Evolutionary conservation across 352 stramenopile species (phyloP).

Genomic region (Detonula confervacea): DNA sequence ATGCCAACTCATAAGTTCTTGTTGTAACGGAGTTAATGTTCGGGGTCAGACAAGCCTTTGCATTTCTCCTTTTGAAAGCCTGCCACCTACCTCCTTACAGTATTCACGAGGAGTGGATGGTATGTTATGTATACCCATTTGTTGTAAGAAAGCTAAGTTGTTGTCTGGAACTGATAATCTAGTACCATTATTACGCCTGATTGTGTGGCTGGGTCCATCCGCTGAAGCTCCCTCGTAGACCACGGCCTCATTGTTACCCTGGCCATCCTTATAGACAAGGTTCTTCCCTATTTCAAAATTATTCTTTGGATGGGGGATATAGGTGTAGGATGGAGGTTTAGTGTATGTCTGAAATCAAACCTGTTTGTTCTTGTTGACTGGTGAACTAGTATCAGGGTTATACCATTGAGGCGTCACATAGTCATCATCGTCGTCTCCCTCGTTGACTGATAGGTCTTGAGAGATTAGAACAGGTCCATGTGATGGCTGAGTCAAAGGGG

Average conservation of each 20-base stretch:
- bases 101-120: constrained; percentile 8
- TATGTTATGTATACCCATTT: neutral
- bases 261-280: constrained; percentile 17
- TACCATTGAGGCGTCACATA: too few species aligned
- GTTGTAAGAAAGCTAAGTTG: neutral
- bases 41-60: neutral
- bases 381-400: too few species aligned
- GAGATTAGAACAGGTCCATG: too few species aligned
- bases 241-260: constrained; percentile 5
- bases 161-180: neutral
- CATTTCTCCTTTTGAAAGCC: constrained; percentile 16
- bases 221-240: constrained; percentile 20
- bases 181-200: neutral
- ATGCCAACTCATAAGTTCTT: constrained; percentile 36
- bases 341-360: too few species aligned
- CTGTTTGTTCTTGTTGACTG: too few species aligned
- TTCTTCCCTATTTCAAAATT: constrained; percentile 19
- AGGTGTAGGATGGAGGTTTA: too few species aligned
- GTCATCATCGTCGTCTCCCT: too few species aligned
- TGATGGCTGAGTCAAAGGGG: too few species aligned
- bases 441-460: neutral
- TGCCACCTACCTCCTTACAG: constrained; percentile 9
- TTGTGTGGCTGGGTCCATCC: constrained; percentile 12
- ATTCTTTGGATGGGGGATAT: too few species aligned
- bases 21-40: constrained; percentile 24